Evolutionary conservation across 108 stramenopile species (phyloP).

Genomic region (Chaetoceros tenuissimus): DNA sequence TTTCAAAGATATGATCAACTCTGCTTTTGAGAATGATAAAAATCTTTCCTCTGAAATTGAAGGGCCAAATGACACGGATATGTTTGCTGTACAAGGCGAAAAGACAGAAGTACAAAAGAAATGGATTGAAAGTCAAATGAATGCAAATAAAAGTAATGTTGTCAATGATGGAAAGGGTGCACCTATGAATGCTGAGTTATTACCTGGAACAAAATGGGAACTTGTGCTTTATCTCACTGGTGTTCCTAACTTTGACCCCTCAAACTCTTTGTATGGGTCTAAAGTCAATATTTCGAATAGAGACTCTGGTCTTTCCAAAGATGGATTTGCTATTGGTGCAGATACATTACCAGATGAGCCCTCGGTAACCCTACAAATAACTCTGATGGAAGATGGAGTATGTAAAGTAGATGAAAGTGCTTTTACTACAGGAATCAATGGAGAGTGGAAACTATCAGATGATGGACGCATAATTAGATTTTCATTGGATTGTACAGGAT

Average conservation of each 20-base stretch:
- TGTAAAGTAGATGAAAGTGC: conserved; percentile 21
- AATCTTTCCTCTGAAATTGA: conserved; percentile 44
- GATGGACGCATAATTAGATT: conserved; percentile 59
- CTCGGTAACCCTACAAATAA: conserved; percentile 31
- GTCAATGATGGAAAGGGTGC: conserved; percentile 20
- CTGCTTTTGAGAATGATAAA: conserved; percentile 63
- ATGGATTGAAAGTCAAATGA: conserved; percentile 46
- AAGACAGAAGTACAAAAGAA: conserved; percentile 56
- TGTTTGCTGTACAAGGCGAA: conserved; percentile 2
- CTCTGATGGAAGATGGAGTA: conserved; percentile 34
- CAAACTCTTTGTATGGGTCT: conserved; percentile 62
- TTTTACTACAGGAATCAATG: conserved; percentile 40
- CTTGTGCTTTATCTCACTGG: conserved; percentile 59
- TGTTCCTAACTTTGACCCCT: conserved; percentile 63
- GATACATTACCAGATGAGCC: conserved; percentile 49
- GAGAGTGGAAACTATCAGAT: conserved; percentile 64
- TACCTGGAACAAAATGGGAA: conserved; percentile 22
- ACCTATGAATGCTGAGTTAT: conserved; percentile 12
- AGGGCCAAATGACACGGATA: conserved; percentile 26
- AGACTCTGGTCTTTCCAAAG: conserved; percentile 18
- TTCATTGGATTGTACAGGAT: conserved; percentile 53
- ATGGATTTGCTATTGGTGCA: conserved; percentile 24
- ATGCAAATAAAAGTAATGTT: conserved; percentile 6
- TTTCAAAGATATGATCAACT: conserved; percentile 49
- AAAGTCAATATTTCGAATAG: conserved; percentile 59